Conservation (phyloP, 164 flowering plant species). For the Aristolochia californica region DNA sequence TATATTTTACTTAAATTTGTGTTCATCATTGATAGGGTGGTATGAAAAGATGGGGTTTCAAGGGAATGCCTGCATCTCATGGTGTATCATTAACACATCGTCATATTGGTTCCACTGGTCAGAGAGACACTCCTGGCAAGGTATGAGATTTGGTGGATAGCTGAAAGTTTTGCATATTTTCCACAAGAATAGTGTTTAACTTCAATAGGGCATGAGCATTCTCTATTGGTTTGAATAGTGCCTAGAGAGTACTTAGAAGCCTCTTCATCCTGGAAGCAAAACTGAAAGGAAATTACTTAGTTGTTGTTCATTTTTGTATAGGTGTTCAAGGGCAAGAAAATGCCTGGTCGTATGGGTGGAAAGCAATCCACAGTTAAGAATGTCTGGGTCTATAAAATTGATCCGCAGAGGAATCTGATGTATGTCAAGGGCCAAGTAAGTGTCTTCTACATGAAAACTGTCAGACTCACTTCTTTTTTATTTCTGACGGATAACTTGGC, state of each 20-base stretch:
- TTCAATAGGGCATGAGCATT: not conserved
- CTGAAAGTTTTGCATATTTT: not conserved
- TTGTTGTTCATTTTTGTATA: slow-evolving; percentile 14
- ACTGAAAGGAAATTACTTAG: not conserved
- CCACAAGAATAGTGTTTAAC: not conserved
- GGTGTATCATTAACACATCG: slow-evolving; percentile 89
- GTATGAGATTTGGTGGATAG: slow-evolving; percentile 20
- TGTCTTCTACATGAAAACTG: slow-evolving; percentile 1
- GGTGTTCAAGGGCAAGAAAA: slow-evolving; percentile 87
- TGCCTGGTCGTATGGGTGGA: slow-evolving; percentile 97
- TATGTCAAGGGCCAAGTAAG: slow-evolving; percentile 93
- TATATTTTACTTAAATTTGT: not conserved
- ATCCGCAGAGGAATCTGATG: slow-evolving; percentile 78
- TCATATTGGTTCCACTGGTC: slow-evolving; percentile 86
- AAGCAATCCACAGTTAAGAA: slow-evolving; percentile 72
- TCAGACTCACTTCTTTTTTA: not conserved
- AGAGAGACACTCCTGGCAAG: slow-evolving; percentile 91
- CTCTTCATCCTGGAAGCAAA: no score
- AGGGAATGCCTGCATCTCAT: slow-evolving; percentile 79
- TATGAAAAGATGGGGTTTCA: slow-evolving; percentile 70
- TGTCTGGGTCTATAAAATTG: slow-evolving; percentile 89
- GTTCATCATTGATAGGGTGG: slow-evolving; percentile 46
- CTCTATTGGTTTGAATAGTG: no score
- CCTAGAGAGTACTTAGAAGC: no score
- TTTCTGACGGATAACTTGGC: not conserved